Percentiles rank a stretch among this genome's conserved stretches.
phyloP scores from a whole-genome alignment of 345 rosid genomes.

The Rhizophora mangle region DNA sequence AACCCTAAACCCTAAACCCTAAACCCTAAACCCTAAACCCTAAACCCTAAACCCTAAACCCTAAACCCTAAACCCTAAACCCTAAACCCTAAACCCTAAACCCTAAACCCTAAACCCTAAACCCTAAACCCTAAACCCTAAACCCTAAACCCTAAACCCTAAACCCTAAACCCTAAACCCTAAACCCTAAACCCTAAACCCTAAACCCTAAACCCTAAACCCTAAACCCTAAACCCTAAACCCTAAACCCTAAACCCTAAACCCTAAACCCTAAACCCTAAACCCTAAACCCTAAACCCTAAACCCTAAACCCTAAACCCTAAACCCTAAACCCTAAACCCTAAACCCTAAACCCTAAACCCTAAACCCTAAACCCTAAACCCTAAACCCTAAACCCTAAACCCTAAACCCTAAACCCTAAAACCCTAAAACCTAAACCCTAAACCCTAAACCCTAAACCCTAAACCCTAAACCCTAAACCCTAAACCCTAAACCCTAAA shows the following conservation, averaged over 20 bases:
- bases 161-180: neutral
- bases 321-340: neutral
- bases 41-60: neutral
- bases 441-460: neutral
- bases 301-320: too few relatives aligned
- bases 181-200: neutral
- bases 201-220: neutral
- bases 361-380: neutral
- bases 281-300: neutral
- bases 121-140: neutral
- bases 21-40: neutral
- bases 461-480: too few relatives aligned
- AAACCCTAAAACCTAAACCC: neutral
- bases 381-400: too few relatives aligned
- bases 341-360: neutral
- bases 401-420: neutral
- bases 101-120: neutral
- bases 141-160: too few relatives aligned
- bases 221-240: neutral
- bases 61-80: neutral
- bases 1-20: neutral
- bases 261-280: neutral
- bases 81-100: too few relatives aligned
- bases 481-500: neutral
- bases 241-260: too few relatives aligned